Evolutionary conservation across 1,284 basidiomycete genomes (phyloP).

Genomic region (Inonotus hispidus): DNA sequence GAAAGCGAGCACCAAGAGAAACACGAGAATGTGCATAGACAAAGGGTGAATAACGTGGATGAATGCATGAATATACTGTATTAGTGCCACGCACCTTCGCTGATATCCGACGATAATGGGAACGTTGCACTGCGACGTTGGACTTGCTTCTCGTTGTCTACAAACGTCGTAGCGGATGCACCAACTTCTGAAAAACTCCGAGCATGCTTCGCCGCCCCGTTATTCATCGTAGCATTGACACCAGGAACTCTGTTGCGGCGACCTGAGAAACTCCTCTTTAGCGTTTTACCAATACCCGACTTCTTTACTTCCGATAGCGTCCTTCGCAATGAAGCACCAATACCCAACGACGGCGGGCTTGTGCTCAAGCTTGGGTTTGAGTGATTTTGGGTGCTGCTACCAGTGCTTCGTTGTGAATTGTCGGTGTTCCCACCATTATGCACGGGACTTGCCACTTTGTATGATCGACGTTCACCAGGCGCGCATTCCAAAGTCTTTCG

Average conservation of each 20-base stretch:
- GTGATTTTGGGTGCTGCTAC: not conserved
- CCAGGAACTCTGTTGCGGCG: constrained; percentile 16
- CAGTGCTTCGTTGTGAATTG: not conserved
- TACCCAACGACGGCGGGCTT: not conserved
- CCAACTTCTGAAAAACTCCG: constrained; percentile 8
- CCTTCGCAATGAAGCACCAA: constrained; percentile 27
- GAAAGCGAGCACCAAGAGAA: not conserved
- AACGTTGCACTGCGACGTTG: constrained; percentile 2
- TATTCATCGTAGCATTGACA: not conserved
- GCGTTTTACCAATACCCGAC: constrained; percentile 20
- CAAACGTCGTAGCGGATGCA: not conserved
- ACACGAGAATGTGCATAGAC: not conserved
- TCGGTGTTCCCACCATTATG: not conserved
- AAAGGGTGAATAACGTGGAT: not conserved
- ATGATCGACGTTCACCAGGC: not conserved
- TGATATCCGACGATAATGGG: constrained; percentile 13
- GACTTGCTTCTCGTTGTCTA: not conserved
- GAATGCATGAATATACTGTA: not conserved
- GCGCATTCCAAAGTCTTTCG: not conserved
- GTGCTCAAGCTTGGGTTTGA: not conserved
- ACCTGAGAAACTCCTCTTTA: constrained; percentile 24
- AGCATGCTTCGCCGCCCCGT: not conserved
- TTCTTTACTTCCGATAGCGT: constrained; percentile 26
- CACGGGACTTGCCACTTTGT: not conserved
- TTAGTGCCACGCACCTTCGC: constrained; percentile 13